Percentiles rank a stretch among this genome's conserved stretches.
These are phyloP conservation scores for Podospora didyma DNA, from an alignment of 495 filamentous ascomycete species.

Conservation along the genomic window DNA sequence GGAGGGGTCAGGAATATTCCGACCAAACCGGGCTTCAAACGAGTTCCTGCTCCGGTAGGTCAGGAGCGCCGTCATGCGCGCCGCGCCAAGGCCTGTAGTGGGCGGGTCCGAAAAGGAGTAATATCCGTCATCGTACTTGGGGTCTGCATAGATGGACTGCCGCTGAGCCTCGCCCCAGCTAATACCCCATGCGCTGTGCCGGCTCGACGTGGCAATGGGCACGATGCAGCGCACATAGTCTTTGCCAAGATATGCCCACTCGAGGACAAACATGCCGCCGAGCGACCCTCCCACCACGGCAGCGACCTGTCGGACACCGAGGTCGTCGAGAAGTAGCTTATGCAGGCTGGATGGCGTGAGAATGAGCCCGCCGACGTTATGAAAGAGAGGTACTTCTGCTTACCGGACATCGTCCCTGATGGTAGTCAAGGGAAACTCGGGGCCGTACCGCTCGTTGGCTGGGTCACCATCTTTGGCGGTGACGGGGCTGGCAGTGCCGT, in stretches of 20 bases:
- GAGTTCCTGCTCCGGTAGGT: slow-evolving; percentile 96
- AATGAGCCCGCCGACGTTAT: neutral
- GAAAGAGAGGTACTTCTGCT: slow-evolving; percentile 14
- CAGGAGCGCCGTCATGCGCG: slow-evolving; percentile 92
- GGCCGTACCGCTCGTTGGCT: slow-evolving; percentile 75
- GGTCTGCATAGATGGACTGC: slow-evolving; percentile 97
- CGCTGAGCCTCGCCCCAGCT: slow-evolving; percentile 98
- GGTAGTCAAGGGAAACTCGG: slow-evolving; percentile 94
- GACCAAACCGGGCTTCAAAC: slow-evolving; percentile 90
- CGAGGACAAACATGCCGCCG: slow-evolving; percentile 94
- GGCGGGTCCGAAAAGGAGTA: slow-evolving; percentile 83
- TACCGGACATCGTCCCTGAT: slow-evolving; percentile 94
- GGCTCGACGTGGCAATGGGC: slow-evolving; percentile 89
- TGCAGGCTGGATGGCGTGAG: slow-evolving; percentile 60
- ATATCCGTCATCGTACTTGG: slow-evolving; percentile 97
- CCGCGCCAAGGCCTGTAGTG: slow-evolving; percentile 79
- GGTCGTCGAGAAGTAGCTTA: slow-evolving; percentile 82
- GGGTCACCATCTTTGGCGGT: slow-evolving; percentile 79
- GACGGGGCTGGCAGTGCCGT: slow-evolving; percentile 92
- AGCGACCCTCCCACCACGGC: slow-evolving; percentile 95
- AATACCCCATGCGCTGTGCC: slow-evolving; percentile 98
- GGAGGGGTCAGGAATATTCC: slow-evolving; percentile 84
- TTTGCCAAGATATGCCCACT: slow-evolving; percentile 94
- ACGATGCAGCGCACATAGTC: slow-evolving; percentile 90
- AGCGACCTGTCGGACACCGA: slow-evolving; percentile 83